phyloP scores from a whole-genome alignment of 345 rosid species.

The Mangifera indica region DNA sequence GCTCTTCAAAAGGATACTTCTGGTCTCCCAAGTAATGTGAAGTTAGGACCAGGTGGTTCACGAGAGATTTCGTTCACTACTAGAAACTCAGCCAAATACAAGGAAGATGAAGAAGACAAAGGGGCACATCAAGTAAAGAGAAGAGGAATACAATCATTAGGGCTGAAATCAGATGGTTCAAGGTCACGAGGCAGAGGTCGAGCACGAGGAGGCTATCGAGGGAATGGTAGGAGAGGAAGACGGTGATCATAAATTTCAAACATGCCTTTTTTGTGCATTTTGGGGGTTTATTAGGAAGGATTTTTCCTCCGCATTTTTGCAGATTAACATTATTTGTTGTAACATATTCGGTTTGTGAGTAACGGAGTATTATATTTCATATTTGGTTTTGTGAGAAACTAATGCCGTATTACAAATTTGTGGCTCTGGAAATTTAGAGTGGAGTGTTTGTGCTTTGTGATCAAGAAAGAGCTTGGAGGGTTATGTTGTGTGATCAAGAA shows the following conservation, averaged over 20 bases:
- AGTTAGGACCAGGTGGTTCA: constrained; percentile 87
- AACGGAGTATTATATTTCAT: too few relatives aligned
- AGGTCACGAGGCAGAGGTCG: constrained; percentile 40
- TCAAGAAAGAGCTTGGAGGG: too few relatives aligned
- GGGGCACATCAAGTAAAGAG: constrained; percentile 38
- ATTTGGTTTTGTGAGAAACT: neutral
- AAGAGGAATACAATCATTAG: constrained; percentile 83
- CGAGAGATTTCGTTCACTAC: constrained; percentile 77
- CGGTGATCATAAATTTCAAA: constrained; percentile 2
- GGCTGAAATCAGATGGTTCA: constrained; percentile 49
- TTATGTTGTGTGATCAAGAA: too few relatives aligned
- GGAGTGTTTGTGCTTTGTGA: too few relatives aligned
- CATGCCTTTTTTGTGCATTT: too few relatives aligned
- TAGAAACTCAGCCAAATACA: constrained; percentile 56
- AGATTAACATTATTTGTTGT: neutral
- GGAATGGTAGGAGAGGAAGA: constrained; percentile 43
- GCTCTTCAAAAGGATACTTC: constrained; percentile 48
- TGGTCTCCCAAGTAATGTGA: constrained; percentile 46
- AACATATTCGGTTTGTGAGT: neutral
- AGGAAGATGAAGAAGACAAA: constrained; percentile 56
- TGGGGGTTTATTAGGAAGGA: neutral
- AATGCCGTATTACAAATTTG: neutral
- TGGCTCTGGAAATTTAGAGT: too few relatives aligned
- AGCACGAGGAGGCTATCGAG: constrained; percentile 30
- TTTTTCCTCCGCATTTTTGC: neutral